These are phyloP conservation scores for Xylaria sp. DNA, from an alignment of 2,329 filamentous ascomycete species.

Conservation along the genomic window DNA sequence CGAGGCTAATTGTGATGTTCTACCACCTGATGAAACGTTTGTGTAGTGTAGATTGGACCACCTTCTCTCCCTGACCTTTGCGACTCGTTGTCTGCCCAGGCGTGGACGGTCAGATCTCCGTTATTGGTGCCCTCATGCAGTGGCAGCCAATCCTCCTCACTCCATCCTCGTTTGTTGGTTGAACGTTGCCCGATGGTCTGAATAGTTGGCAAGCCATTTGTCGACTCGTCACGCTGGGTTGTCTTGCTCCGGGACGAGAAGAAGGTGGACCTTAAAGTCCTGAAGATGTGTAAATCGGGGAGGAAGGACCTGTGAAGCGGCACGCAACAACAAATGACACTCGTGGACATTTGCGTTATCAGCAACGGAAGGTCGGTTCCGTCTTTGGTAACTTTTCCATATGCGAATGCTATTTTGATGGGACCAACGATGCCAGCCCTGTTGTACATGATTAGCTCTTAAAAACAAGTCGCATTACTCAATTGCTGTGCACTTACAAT, in stretches of 20 bases:
- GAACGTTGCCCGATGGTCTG: neutral
- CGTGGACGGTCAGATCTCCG: neutral
- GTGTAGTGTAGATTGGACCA: neutral
- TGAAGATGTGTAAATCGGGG: neutral
- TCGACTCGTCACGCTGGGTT: neutral
- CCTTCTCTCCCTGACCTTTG: neutral
- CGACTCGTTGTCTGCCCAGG: neutral
- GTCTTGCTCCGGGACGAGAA: conserved; percentile 9
- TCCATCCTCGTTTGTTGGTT: neutral
- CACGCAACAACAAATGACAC: conserved; percentile 3
- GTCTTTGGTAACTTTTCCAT: conserved; percentile 3
- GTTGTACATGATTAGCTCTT: neutral
- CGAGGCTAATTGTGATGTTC: neutral
- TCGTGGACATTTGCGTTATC: conserved; percentile 2
- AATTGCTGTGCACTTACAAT: neutral
- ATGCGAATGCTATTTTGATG: neutral
- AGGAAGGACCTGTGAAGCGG: conserved; percentile 10
- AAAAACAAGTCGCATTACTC: neutral
- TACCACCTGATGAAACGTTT: neutral
- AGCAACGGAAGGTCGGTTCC: conserved; percentile 7
- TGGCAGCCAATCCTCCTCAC: neutral
- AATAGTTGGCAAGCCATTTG: neutral
- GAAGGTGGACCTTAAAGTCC: neutral
- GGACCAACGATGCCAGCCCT: neutral
- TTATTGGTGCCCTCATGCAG: neutral